Base-by-base conservation (phyloP, 2,329 filamentous ascomycete species). In the Ceratocystis variospora region DNA sequence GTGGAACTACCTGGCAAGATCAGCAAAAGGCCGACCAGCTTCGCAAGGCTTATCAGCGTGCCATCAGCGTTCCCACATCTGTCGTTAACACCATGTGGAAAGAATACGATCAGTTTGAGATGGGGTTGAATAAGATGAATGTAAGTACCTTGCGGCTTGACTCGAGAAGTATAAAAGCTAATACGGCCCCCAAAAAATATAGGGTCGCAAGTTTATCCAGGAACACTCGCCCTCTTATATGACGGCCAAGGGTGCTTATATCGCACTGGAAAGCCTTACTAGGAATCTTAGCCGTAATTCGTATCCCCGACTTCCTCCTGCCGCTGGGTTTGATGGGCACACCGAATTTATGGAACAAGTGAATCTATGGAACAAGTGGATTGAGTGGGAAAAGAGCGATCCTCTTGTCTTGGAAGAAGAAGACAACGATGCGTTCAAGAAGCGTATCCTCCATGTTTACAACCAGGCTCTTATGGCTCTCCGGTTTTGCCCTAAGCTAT, bases 21-120 rank as follows among this genome's bases (percentile, higher is more conserved):
- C 89, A 93, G 76, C 94, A 97, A 74, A 99, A 99, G 80, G 96
- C 96, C 88, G 94, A 99, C 72, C 81, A 89, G 71, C 77, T 99
- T 63, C 87, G 94, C 68, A 96, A 95, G 74, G 89, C 90, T 0
- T 99, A 96, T 74, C 92, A 96, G 72, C 87, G 87, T 64, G 93
- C 93, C 15, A 89, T 96, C 67, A 87, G 85, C 70, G 84, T 96
- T 48, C 95, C 95, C 3, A 96, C 90, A 69, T 84, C 87, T 65
- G 88, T 87, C 41, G 84, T 96, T 62, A 89, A 93, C 72, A 83
- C 82, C 64, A 78, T 99, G 15, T 99, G 94, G 95, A 96, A 95
- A 74, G 93, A 99, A 73, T 99, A 99, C 73, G 92, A 97, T 74
- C 87, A 89, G 70, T 99, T 99, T 73, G 94, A 99, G 76, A 91